These are phyloP conservation scores for Ganoderma boninense DNA, from an alignment of 1,284 basidiomycete species.

Conservation along the genomic window DNA sequence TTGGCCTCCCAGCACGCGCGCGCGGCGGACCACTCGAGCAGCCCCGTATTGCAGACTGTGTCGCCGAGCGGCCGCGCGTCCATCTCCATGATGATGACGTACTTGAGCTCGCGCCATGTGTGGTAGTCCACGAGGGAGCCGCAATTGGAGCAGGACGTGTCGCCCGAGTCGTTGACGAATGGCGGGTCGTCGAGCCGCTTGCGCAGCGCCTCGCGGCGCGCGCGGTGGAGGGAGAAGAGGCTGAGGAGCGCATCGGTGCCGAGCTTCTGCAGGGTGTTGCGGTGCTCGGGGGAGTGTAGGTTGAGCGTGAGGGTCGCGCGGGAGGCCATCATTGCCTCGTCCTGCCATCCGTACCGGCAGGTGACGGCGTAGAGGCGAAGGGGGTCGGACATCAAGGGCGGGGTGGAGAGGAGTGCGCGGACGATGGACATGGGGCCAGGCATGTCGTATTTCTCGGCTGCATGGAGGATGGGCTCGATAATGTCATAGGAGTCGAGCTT, in stretches of 20 bases:
- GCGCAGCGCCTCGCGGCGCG: conserved; percentile 55
- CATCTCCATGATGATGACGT: conserved; percentile 62
- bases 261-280: conserved; percentile 54
- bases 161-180: conserved; percentile 58
- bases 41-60: conserved; percentile 55
- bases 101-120: conserved; percentile 70
- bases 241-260: conserved; percentile 58
- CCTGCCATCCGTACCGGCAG: conserved; percentile 64
- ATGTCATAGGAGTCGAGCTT: conserved; percentile 58
- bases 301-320: conserved; percentile 50
- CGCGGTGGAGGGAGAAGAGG: conserved; percentile 60
- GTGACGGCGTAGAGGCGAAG: conserved; percentile 64
- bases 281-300: conserved; percentile 55
- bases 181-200: conserved; percentile 61
- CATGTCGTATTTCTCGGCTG: conserved; percentile 76
- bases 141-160: conserved; percentile 56
- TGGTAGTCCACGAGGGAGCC: conserved; percentile 58
- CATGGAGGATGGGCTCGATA: conserved; percentile 63
- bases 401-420: conserved; percentile 59
- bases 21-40: conserved; percentile 64
- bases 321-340: conserved; percentile 60
- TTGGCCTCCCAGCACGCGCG: conserved; percentile 64
- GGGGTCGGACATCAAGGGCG: conserved; percentile 56
- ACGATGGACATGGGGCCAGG: conserved; percentile 65
- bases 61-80: conserved; percentile 66